A percentile compares a stretch with the other conserved stretches of the same genome.
phyloP scores from a whole-genome alignment of 768 basidiomycete genomes.

The Calocybe cyanea region DNA sequence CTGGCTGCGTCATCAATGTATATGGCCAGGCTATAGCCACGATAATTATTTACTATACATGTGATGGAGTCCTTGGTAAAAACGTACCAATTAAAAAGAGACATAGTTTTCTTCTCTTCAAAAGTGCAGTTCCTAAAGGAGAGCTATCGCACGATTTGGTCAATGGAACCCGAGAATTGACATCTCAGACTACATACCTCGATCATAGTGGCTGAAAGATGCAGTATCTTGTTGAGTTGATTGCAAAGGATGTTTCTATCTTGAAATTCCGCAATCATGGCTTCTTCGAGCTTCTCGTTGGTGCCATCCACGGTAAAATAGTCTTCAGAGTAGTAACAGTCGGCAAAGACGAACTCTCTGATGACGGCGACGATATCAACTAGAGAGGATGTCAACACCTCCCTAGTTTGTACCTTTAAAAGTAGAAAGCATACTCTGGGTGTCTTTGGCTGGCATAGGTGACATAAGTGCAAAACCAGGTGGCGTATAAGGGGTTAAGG shows the following conservation, averaged over 20 bases:
- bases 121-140: slow-evolving; percentile 16
- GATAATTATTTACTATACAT: neutral
- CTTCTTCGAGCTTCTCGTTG: slow-evolving; percentile 6
- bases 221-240: slow-evolving; percentile 7
- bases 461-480: too few species aligned
- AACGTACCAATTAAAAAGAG: slow-evolving; percentile 18
- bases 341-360: neutral
- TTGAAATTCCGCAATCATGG: slow-evolving; percentile 7
- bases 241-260: slow-evolving; percentile 1
- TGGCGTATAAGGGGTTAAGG: too few species aligned
- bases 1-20: slow-evolving; percentile 18
- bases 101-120: slow-evolving; percentile 14
- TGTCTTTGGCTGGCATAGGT: too few species aligned
- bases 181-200: slow-evolving; percentile 3
- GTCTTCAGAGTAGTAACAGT: neutral
- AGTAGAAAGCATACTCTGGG: too few species aligned
- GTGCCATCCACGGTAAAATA: slow-evolving; percentile 2
- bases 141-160: slow-evolving; percentile 5
- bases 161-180: neutral
- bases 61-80: too few species aligned
- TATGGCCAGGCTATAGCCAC: slow-evolving; percentile 14
- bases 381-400: neutral
- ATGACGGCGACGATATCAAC: slow-evolving; percentile 2
- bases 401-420: neutral
- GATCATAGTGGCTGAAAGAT: slow-evolving; percentile 7